These are phyloP conservation scores for Metschnikowia similis DNA, from an alignment of 805 yeast genomes.

Conservation along the genomic window DNA sequence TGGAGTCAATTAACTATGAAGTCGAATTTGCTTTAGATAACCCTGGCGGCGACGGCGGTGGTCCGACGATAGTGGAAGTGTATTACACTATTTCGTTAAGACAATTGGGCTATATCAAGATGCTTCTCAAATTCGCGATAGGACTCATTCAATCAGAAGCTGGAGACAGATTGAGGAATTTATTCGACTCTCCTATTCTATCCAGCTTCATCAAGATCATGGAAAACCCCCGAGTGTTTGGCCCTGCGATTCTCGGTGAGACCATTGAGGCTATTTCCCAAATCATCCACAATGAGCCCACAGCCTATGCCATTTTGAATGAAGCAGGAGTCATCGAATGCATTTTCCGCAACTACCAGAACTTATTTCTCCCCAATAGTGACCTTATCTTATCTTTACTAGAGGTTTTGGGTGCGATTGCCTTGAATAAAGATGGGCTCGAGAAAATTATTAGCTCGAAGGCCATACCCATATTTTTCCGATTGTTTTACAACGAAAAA, in stretches of 20 bases:
- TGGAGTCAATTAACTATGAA: conserved; percentile 59
- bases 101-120: conserved; percentile 48
- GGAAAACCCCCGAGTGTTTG: conserved; percentile 55
- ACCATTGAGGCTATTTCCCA: conserved; percentile 61
- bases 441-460: conserved; percentile 44
- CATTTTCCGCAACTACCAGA: conserved; percentile 54
- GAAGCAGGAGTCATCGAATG: conserved; percentile 73
- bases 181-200: conserved; percentile 81
- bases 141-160: conserved; percentile 66
- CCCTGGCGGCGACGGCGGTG: conserved; percentile 55
- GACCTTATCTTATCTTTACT: conserved; percentile 53
- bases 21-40: conserved; percentile 58
- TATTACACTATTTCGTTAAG: conserved; percentile 52
- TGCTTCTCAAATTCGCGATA: conserved; percentile 58
- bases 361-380: conserved; percentile 53
- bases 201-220: conserved; percentile 56
- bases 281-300: conserved; percentile 86
- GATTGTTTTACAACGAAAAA: conserved; percentile 44
- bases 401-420: conserved; percentile 76
- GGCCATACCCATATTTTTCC: conserved; percentile 43
- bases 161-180: conserved; percentile 78
- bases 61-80: conserved; percentile 49
- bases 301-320: conserved; percentile 72
- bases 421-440: conserved; percentile 72
- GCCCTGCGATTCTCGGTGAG: conserved; percentile 57